phyloP scores from a whole-genome alignment of 495 filamentous ascomycete genomes.

The Podospora anserina region DNA sequence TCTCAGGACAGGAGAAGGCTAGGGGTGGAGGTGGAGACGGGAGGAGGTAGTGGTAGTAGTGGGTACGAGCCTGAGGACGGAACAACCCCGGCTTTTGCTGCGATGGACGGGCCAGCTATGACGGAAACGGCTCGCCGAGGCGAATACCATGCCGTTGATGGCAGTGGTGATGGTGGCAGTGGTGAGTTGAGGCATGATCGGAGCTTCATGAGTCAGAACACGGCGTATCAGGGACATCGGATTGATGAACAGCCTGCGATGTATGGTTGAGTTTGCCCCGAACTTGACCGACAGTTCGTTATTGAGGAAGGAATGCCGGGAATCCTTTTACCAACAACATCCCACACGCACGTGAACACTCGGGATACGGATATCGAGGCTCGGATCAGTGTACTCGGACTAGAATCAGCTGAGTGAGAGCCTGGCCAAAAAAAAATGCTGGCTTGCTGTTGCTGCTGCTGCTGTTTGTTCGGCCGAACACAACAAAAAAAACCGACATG shows the following conservation, averaged over 20 bases:
- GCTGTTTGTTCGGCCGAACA: background rate
- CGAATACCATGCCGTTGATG: background rate
- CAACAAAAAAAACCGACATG: background rate
- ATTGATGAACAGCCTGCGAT: constrained; percentile 11
- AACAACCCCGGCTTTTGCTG: constrained; percentile 6
- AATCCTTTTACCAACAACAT: background rate
- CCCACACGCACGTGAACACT: background rate
- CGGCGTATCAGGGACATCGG: background rate
- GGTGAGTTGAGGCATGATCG: background rate
- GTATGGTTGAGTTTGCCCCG: background rate
- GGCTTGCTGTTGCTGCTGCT: too few relatives aligned
- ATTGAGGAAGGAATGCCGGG: background rate
- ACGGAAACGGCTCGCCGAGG: background rate
- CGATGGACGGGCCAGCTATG: background rate
- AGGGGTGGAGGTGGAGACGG: constrained; percentile 28
- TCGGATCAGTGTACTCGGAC: background rate
- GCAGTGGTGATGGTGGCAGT: background rate
- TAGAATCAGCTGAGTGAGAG: background rate
- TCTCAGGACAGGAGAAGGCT: constrained; percentile 17
- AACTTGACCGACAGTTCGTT: too few relatives aligned
- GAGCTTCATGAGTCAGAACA: constrained; percentile 1
- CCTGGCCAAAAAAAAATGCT: background rate
- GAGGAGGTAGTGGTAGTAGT: background rate
- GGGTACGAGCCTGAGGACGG: constrained; percentile 4
- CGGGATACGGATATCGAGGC: background rate